A percentile compares a stretch with the other conserved stretches of the same genome.
These are phyloP conservation scores for Pythium myriotylum DNA, from an alignment of 352 stramenopile genomes.

Conservation along the genomic window DNA sequence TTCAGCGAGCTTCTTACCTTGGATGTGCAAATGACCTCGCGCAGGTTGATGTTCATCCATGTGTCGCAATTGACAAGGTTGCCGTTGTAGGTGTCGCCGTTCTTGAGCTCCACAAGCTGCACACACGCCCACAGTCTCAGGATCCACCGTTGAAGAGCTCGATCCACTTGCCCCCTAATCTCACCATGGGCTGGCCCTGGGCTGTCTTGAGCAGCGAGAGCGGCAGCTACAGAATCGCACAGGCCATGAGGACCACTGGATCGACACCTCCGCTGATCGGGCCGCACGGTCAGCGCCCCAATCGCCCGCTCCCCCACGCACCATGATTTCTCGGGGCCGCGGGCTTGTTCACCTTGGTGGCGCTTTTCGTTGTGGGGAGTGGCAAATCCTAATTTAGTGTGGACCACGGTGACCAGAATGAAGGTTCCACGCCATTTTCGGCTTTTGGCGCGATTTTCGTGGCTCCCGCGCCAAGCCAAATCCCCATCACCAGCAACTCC, in stretches of 20 bases:
- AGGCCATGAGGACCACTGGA: too few species aligned
- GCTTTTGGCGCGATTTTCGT: conserved; percentile 24
- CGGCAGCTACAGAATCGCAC: conserved; percentile 92
- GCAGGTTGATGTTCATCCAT: conserved; percentile 99
- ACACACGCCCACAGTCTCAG: too few species aligned
- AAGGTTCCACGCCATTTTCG: neutral
- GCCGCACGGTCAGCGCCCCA: too few species aligned
- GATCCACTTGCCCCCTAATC: neutral
- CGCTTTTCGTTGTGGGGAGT: conserved; percentile 19
- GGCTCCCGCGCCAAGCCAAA: conserved; percentile 17
- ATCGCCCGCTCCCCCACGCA: too few species aligned
- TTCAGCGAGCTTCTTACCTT: conserved; percentile 72
- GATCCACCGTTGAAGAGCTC: neutral
- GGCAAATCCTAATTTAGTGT: conserved; percentile 19
- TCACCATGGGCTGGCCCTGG: conserved; percentile 93
- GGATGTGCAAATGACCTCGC: conserved; percentile 98
- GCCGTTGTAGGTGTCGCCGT: conserved; percentile 98
- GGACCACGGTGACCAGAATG: conserved; percentile 25
- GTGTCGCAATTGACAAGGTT: conserved; percentile 97
- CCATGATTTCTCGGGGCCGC: conserved; percentile 15
- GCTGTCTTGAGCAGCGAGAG: conserved; percentile 96
- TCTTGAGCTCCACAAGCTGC: conserved; percentile 99
- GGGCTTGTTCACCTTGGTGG: conserved; percentile 21
- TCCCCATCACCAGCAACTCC: conserved; percentile 3
- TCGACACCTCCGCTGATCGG: too few species aligned